Conservation (phyloP, 352 stramenopile species). For the Phytopythium cucurbitacearum region DNA sequence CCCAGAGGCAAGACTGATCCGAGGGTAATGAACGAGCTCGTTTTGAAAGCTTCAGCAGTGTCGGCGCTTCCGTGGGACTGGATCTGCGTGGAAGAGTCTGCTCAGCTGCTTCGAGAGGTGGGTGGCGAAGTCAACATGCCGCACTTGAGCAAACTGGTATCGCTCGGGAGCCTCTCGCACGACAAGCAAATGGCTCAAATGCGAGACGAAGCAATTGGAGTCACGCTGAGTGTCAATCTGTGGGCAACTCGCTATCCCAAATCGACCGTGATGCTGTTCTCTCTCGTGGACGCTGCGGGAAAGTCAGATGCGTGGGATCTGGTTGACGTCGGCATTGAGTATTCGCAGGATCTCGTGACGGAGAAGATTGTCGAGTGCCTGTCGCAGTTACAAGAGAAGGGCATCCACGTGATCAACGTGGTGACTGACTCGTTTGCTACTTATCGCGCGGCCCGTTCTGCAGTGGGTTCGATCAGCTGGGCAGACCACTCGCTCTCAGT, state of each 20-base stretch:
- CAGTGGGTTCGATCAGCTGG: conserved; percentile 28
- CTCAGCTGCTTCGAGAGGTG: conserved; percentile 20
- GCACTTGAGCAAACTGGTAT: conserved; percentile 14
- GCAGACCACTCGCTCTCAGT: conserved; percentile 47
- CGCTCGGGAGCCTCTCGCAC: conserved; percentile 16
- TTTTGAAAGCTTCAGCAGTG: conserved; percentile 42
- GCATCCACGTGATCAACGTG: conserved; percentile 69
- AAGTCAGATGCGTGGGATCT: conserved; percentile 57
- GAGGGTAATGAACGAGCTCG: conserved; percentile 26
- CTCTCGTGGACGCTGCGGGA: conserved; percentile 61
- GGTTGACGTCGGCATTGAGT: conserved; percentile 46
- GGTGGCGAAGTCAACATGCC: conserved; percentile 25
- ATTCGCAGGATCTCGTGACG: conserved; percentile 35
- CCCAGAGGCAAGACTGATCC: neutral
- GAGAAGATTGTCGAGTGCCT: conserved; percentile 50
- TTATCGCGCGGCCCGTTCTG: conserved; percentile 36
- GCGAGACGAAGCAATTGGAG: conserved; percentile 48
- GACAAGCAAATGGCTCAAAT: conserved; percentile 58
- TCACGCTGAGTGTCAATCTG: conserved; percentile 63
- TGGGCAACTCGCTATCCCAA: conserved; percentile 51
- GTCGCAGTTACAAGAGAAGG: conserved; percentile 29
- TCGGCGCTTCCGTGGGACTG: conserved; percentile 49
- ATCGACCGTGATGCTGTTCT: conserved; percentile 56
- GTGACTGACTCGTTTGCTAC: conserved; percentile 46
- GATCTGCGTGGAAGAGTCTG: conserved; percentile 46